Evolutionary conservation across 805 yeast genomes (phyloP), one percentile per base, ranked within the genome.

Genomic region (Wickerhamiella parazyma): DNA sequence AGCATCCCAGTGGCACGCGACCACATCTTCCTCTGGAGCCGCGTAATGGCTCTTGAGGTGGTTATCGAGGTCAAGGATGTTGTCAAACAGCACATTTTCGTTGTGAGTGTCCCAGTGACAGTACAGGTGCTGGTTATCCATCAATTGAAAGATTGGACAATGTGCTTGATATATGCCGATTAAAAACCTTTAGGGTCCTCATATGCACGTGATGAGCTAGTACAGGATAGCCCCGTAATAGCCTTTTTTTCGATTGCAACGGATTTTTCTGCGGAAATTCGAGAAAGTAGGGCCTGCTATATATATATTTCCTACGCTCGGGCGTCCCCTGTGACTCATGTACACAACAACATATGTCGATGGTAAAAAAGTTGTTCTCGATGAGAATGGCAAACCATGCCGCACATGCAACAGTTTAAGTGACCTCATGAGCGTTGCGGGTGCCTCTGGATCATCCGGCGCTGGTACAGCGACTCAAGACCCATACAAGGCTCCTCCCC

Each of bases 381-480:
- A 83, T 56, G 78, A 83, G 57, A 80, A 89, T 61, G 97, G 97
- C 1, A 87, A 84, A 61, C 96, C 96, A 46, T 89, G 98, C 57
- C 89, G 95, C 42, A 66, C 94, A 2, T 89, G 98, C 59, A 87
- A 87, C 62, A 63, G 86, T 0, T 63, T 89, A 29, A 60, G 76
- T 34, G 96, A 89, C 57, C 89, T 89, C 61, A 78, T 38, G 47
- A 14, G 17, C 21, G 17, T 37, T 18, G 36, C 34, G 1, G 42
- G 42, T 2, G 26, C 38, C 19, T 16, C 33, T 9, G 12, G 36
- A 6, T 17, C 10, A 6, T n/a, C 40, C 16, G 25, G 18, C 9
- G n/a, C 19, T 3, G 18, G 26, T 25, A 47, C 38, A 40, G 33
- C 24, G 37, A 48, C 44, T 19, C 52, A 24, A 3, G 42, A 51